These are phyloP conservation scores for Micractinium conductrix DNA, from an alignment of 139 green algal species.

Conservation along the genomic window DNA sequence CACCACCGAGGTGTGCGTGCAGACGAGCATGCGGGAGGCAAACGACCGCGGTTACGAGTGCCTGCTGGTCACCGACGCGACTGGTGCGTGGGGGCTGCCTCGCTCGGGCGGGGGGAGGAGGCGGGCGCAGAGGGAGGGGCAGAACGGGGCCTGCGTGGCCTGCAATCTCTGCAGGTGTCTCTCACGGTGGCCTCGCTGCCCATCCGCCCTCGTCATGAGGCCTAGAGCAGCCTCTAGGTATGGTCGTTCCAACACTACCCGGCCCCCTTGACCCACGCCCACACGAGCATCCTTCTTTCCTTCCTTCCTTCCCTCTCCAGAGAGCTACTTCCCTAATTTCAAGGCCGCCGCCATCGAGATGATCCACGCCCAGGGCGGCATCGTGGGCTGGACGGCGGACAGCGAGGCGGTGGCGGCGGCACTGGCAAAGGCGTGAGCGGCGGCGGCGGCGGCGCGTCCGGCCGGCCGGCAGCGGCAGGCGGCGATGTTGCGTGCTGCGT, in stretches of 20 bases:
- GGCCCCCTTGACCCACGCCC: no score
- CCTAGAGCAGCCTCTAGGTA: no score
- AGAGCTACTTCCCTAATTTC: constrained; percentile 70
- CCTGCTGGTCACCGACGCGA: constrained; percentile 68
- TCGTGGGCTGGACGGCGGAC: constrained; percentile 61
- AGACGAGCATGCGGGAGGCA: constrained; percentile 75
- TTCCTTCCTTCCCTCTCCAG: constrained; percentile 2
- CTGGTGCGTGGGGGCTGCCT: neutral
- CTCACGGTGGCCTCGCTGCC: no score
- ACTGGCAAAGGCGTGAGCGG: neutral
- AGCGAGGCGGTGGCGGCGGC: constrained; percentile 34
- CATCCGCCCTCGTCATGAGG: no score
- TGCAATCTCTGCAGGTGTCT: no score
- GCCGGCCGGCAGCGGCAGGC: no score
- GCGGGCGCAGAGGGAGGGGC: no score
- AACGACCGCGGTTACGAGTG: constrained; percentile 77
- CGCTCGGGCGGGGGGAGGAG: no score
- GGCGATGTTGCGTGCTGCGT: no score
- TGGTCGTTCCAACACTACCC: neutral
- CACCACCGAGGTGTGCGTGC: constrained; percentile 72
- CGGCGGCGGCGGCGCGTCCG: no score
- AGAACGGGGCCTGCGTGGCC: no score
- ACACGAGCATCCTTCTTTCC: no score
- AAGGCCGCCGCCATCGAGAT: constrained; percentile 61
- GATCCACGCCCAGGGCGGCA: constrained; percentile 60